Evolutionary conservation across 2,329 filamentous ascomycete species (phyloP).

Genomic region (Emmonsia crescens): DNA sequence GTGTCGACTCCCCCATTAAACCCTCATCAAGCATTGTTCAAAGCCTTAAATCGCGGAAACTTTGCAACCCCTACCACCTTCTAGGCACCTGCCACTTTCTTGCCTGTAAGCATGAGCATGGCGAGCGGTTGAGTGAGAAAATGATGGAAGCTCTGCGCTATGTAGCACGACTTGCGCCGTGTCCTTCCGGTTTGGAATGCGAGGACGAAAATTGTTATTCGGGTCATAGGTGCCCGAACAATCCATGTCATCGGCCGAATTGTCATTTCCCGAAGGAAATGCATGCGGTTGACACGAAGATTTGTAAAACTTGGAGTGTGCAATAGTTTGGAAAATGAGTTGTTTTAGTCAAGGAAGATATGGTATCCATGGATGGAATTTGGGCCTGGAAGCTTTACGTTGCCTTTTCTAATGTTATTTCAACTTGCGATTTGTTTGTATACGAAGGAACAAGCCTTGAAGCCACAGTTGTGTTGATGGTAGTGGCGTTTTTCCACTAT

Average conservation of each 20-base stretch:
- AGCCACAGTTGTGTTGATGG: background rate
- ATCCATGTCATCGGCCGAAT: constrained; percentile 8
- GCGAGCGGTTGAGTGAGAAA: constrained; percentile 11
- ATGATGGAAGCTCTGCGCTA: constrained; percentile 21
- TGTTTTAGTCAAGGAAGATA: background rate
- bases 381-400: background rate
- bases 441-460: background rate
- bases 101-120: constrained; percentile 22
- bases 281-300: constrained; percentile 18
- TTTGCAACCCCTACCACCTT: constrained; percentile 28
- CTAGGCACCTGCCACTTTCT: constrained; percentile 15
- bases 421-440: background rate
- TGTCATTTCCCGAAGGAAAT: constrained; percentile 17
- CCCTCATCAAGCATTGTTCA: constrained; percentile 14
- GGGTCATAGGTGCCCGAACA: constrained; percentile 20
- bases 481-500: background rate
- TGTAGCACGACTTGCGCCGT: constrained; percentile 23
- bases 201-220: constrained; percentile 18
- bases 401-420: background rate
- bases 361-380: background rate
- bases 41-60: constrained; percentile 19
- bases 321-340: background rate
- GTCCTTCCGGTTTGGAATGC: constrained; percentile 20
- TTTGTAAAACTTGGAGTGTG: constrained; percentile 7
- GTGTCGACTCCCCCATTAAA: constrained; percentile 18